phyloP scores from a whole-genome alignment of 2,329 filamentous ascomycete genomes.

The Phoma herbarum region DNA sequence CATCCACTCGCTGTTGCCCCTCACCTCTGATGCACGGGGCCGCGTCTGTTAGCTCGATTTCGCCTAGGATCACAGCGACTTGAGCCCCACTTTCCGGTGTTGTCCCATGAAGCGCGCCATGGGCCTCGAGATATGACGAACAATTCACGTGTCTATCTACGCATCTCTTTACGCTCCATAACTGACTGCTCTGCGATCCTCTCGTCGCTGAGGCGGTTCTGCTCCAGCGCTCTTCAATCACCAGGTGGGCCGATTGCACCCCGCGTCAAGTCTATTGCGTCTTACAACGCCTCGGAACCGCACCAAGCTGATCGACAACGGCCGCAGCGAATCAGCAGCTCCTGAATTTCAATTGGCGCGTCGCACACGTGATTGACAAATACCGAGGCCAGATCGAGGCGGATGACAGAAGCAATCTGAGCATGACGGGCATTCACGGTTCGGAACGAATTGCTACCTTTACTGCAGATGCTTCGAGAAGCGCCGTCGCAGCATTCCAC shows the following conservation, averaged over 20 bases:
- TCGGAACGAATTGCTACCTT: constrained; percentile 3
- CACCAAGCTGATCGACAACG: constrained; percentile 18
- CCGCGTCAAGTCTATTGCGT: constrained; percentile 21
- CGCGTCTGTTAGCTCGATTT: constrained; percentile 35
- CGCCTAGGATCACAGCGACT: constrained; percentile 16
- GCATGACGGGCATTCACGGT: constrained; percentile 11
- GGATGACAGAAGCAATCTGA: constrained; percentile 15
- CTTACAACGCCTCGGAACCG: constrained; percentile 19
- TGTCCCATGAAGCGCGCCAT: neutral
- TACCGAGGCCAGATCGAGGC: constrained; percentile 22
- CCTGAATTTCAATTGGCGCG: constrained; percentile 4
- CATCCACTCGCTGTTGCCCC: constrained; percentile 36
- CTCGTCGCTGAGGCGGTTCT: neutral
- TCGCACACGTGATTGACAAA: constrained; percentile 13
- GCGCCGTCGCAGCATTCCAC: neutral
- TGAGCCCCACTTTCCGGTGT: constrained; percentile 15
- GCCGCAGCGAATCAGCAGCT: constrained; percentile 9
- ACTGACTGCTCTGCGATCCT: neutral
- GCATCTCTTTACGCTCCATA: neutral
- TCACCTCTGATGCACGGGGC: constrained; percentile 31
- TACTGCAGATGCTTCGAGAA: constrained; percentile 8
- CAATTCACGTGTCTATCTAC: neutral
- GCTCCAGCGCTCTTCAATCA: neutral
- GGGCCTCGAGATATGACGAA: constrained; percentile 9
- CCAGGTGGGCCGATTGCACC: constrained; percentile 3